Evolutionary conservation across 768 basidiomycete species (phyloP), one percentile per base, ranked within the genome.

Genomic region (Boletellus sp.): DNA sequence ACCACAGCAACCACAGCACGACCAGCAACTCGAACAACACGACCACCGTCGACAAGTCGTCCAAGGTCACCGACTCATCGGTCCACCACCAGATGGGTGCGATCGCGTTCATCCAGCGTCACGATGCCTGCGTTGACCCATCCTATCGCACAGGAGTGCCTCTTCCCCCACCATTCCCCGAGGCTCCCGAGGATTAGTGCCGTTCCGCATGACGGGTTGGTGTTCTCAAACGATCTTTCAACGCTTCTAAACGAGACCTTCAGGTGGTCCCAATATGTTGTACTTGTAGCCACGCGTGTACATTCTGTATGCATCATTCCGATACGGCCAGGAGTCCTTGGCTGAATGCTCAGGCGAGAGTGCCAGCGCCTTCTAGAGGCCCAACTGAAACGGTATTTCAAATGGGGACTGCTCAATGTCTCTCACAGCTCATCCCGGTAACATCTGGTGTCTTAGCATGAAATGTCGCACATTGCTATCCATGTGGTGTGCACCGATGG

Each of bases 1-100:
- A 55, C 39, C 61, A 50, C 28, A 64, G 58, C 24, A 55, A 61
- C 12, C 54, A 57, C 43, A 58, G 50, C 15, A 43, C 45, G 15
- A 26, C 39, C 3, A 39, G 8, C 7, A 53, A 53, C 33, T 61
- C 61, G 2, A 54, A 63, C 42, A 63, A 63, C 31, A 52, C 58
- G 9, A 54, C 53, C 12, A 40, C 48, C 11, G 38, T 52, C n/a
- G 54, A 58, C 31, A 53, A 52, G 23, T 52, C 55, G 13, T 55
- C 52, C 26, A 53, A 42, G 17, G 12, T 36, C 38, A 52, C 56
- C 2, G 62, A 63, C 48, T 56, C 62, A 6, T 64, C 62, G 2
- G 52, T 64, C 13, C 58, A 60, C 34, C 62, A 63, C 24, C 48
- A 59, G n/a, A 60, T 56, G 50, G 51, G 59, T 64, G 45, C 47